Conservation (phyloP, 2,329 filamentous ascomycete species). For the Pezicula carpinea region DNA sequence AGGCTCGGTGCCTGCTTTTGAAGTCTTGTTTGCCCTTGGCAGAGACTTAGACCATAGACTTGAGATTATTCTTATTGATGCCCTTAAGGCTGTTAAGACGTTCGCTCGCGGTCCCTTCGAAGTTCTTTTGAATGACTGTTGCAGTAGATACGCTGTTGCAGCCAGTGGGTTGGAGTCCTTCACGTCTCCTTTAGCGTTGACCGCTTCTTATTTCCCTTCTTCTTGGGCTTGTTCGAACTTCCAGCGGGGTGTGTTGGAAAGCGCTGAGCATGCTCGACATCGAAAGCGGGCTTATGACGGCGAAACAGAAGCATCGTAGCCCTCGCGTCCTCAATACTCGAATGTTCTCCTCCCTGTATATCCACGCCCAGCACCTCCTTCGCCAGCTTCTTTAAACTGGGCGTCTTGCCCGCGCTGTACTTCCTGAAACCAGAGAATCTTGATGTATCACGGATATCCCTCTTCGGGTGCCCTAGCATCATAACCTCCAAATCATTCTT, state of each 20-base stretch:
- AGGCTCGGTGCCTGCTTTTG: slow-evolving; percentile 2
- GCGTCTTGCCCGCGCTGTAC: slow-evolving; percentile 62
- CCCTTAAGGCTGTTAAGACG: slow-evolving; percentile 13
- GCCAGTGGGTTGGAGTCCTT: background rate
- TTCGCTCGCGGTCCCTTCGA: background rate
- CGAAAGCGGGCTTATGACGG: slow-evolving; percentile 78
- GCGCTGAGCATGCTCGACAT: slow-evolving; percentile 69
- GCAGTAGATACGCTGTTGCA: background rate
- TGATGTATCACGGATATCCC: slow-evolving; percentile 80
- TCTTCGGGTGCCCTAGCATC: slow-evolving; percentile 70
- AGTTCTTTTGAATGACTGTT: no score
- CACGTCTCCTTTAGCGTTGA: slow-evolving; percentile 15
- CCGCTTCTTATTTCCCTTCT: slow-evolving; percentile 41
- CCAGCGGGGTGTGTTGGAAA: slow-evolving; percentile 41
- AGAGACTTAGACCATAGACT: slow-evolving; percentile 8
- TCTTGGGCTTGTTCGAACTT: slow-evolving; percentile 14
- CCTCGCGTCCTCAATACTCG: slow-evolving; percentile 73
- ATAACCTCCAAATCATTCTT: slow-evolving; percentile 73
- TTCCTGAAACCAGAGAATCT: slow-evolving; percentile 71
- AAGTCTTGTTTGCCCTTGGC: background rate
- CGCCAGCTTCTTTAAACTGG: slow-evolving; percentile 57
- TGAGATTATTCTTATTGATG: slow-evolving; percentile 1
- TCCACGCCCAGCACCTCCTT: slow-evolving; percentile 53
- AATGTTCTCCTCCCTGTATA: slow-evolving; percentile 61
- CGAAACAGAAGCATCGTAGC: slow-evolving; percentile 88